phyloP scores from a whole-genome alignment of 352 stramenopile species.

The Blastocystis sp. region DNA sequence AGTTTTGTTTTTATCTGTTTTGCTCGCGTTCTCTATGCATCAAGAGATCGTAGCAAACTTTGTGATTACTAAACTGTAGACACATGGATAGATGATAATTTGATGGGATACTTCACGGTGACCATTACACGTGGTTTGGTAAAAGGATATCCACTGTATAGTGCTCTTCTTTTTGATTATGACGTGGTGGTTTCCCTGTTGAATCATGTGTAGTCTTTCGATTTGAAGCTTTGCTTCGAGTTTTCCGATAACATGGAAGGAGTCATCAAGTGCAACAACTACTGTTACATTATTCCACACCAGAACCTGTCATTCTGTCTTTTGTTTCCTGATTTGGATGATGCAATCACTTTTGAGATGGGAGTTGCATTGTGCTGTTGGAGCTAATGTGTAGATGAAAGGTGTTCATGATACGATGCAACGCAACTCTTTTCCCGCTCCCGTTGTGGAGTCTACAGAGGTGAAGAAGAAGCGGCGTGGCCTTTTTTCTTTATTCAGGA shows the following conservation, averaged over 20 bases:
- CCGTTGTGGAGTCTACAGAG: not conserved
- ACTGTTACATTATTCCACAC: slow-evolving; percentile 27
- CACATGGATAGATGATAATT: slow-evolving; percentile 19
- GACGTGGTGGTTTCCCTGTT: not conserved
- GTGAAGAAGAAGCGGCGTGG: not conserved
- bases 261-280: not conserved
- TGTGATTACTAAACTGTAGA: not conserved
- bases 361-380: not conserved
- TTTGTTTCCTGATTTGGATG: not conserved
- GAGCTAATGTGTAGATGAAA: not conserved
- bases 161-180: slow-evolving; percentile 2
- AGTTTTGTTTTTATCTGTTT: slow-evolving; percentile 30
- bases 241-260: slow-evolving; percentile 26
- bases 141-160: not conserved
- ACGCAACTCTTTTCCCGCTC: not conserved
- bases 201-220: slow-evolving; percentile 1
- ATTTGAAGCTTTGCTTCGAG: slow-evolving; percentile 21
- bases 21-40: slow-evolving; percentile 1
- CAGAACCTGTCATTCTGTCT: slow-evolving; percentile 17
- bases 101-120: not conserved
- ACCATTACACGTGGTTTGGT: not conserved
- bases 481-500: not conserved
- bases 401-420: not conserved
- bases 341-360: not conserved
- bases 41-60: not conserved